Evolutionary conservation across 2,329 filamentous ascomycete genomes (phyloP).

Genomic region (Colletotrichum tofieldiae): DNA sequence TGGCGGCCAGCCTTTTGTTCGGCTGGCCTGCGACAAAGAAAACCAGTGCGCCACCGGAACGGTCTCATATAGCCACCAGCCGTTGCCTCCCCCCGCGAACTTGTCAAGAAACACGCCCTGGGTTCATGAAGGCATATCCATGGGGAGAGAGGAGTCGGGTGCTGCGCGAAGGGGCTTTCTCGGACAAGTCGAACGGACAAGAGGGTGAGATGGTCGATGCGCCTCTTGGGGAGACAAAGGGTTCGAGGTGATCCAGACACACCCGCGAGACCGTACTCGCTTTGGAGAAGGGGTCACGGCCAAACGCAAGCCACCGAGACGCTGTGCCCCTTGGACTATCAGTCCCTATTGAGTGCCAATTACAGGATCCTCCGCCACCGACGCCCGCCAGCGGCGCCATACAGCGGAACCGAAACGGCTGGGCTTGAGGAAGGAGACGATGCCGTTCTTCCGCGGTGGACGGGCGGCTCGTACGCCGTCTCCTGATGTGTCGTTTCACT

Average conservation of each 20-base stretch:
- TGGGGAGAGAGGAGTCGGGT: no score
- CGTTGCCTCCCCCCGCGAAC: not conserved
- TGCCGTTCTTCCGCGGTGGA: not conserved
- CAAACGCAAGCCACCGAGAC: not conserved
- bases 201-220: not conserved
- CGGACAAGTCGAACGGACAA: not conserved
- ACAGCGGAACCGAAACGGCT: not conserved
- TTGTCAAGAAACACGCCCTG: not conserved
- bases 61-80: no score
- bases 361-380: not conserved
- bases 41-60: not conserved
- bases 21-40: not conserved
- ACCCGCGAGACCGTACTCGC: not conserved
- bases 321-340: not conserved
- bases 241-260: no score
- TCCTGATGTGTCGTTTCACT: not conserved
- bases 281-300: not conserved
- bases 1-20: not conserved
- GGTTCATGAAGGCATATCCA: not conserved
- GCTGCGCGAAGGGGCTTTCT: not conserved
- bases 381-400: not conserved
- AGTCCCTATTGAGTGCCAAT: not conserved
- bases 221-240: not conserved
- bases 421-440: not conserved
- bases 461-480: not conserved